phyloP scores from a whole-genome alignment of 1,284 basidiomycete species.

The Moniliophthora roreri region DNA sequence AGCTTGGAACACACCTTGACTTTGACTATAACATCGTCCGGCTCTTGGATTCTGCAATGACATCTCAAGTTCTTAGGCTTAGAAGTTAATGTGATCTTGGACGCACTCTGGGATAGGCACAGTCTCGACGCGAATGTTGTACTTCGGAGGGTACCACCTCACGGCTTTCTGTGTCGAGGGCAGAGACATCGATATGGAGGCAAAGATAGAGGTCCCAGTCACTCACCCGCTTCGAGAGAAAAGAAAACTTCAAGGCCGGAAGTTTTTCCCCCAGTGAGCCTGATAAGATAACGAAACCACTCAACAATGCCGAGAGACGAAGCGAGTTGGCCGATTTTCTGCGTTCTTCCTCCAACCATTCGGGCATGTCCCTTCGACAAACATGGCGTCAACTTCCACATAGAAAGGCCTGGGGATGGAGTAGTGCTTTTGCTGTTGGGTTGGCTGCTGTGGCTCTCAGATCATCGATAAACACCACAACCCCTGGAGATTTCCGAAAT shows the following conservation, averaged over 20 bases:
- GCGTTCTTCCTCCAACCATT: not conserved
- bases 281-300: too few species aligned
- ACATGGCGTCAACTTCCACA: slow-evolving; percentile 4
- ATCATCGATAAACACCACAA: slow-evolving; percentile 28
- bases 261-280: too few species aligned
- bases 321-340: not conserved
- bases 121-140: slow-evolving; percentile 64
- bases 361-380: slow-evolving; percentile 2
- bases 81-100: slow-evolving; percentile 3
- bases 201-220: not conserved
- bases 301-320: too few species aligned
- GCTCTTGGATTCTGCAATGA: slow-evolving; percentile 56
- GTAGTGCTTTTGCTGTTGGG: slow-evolving; percentile 35
- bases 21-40: slow-evolving; percentile 76
- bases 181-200: slow-evolving; percentile 1
- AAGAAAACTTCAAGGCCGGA: slow-evolving; percentile 81
- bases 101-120: slow-evolving; percentile 55
- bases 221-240: slow-evolving; percentile 80
- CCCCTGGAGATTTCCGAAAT: slow-evolving; percentile 36
- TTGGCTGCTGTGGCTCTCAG: slow-evolving; percentile 35
- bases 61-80: too few species aligned
- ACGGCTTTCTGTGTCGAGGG: slow-evolving; percentile 33
- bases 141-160: slow-evolving; percentile 65
- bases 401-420: slow-evolving; percentile 26
- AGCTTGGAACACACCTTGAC: slow-evolving; percentile 47